Percentiles rank a stretch among this genome's conserved stretches.
phyloP scores from a whole-genome alignment of 805 yeast genomes.

The Candida incommunis region DNA sequence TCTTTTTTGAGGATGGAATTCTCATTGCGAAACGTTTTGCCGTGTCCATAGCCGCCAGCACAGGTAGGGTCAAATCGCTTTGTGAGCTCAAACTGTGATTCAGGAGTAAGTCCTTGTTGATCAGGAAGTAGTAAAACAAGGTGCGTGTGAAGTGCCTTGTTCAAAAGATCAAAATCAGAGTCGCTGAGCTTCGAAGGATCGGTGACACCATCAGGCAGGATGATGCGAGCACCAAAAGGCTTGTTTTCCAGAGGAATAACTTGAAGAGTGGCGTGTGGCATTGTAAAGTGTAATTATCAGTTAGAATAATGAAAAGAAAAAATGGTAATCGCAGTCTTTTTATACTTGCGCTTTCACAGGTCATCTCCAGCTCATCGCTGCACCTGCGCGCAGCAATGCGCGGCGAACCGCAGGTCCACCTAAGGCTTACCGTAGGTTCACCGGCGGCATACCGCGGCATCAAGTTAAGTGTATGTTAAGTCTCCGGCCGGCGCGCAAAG shows the following conservation, averaged over 20 bases:
- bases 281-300: too few relatives aligned
- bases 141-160: slow-evolving; percentile 50
- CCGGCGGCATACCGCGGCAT: neutral
- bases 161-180: slow-evolving; percentile 46
- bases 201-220: slow-evolving; percentile 50
- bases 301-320: too few relatives aligned
- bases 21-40: slow-evolving; percentile 55
- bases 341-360: too few relatives aligned
- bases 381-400: neutral
- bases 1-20: slow-evolving; percentile 65
- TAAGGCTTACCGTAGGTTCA: neutral
- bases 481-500: too few relatives aligned
- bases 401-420: neutral
- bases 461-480: too few relatives aligned
- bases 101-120: slow-evolving; percentile 54
- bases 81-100: slow-evolving; percentile 64
- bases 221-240: slow-evolving; percentile 57
- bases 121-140: slow-evolving; percentile 64
- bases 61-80: slow-evolving; percentile 66
- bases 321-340: too few relatives aligned
- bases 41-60: slow-evolving; percentile 68
- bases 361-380: too few relatives aligned
- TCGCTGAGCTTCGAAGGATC: slow-evolving; percentile 62
- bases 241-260: slow-evolving; percentile 34
- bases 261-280: slow-evolving; percentile 4